Evolutionary conservation across 306 rosid species (phyloP).

Genomic region (Malus orientalis): DNA sequence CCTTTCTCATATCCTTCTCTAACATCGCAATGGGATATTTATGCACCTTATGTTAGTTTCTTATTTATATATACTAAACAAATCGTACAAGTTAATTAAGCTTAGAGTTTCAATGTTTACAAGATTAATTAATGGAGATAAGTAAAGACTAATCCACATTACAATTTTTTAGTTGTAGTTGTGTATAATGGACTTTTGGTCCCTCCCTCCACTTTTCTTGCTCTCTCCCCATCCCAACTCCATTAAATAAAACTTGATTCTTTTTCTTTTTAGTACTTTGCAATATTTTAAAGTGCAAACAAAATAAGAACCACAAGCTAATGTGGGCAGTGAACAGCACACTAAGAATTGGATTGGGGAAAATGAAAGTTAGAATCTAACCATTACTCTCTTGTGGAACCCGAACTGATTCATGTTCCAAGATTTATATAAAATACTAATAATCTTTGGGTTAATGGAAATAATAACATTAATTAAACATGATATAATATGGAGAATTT

Average conservation of each 20-base stretch:
- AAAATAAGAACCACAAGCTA: conserved; percentile 15
- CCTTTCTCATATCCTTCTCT: background rate
- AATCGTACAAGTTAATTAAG: conserved; percentile 7
- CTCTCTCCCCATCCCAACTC: background rate
- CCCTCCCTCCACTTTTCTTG: conserved; percentile 34
- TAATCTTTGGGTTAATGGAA: background rate
- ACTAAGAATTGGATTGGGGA: conserved; percentile 4
- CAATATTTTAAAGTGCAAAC: background rate
- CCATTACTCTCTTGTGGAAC: conserved; percentile 32
- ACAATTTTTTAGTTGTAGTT: conserved; percentile 2
- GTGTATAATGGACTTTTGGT: conserved; percentile 39
- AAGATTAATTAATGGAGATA: background rate
- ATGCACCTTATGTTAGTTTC: background rate
- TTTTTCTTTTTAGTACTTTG: background rate
- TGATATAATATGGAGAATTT: background rate
- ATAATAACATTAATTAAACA: background rate
- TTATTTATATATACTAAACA: background rate
- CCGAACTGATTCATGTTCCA: conserved; percentile 47
- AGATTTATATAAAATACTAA: conserved; percentile 8
- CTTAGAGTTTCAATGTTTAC: background rate
- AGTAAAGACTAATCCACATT: conserved; percentile 15
- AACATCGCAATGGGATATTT: background rate
- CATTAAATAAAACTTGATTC: conserved; percentile 30
- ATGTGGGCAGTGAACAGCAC: conserved; percentile 10
- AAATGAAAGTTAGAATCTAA: conserved; percentile 32